These are phyloP conservation scores for Phialophora macrospora DNA, from an alignment of 2,329 filamentous ascomycete genomes.

Conservation along the genomic window DNA sequence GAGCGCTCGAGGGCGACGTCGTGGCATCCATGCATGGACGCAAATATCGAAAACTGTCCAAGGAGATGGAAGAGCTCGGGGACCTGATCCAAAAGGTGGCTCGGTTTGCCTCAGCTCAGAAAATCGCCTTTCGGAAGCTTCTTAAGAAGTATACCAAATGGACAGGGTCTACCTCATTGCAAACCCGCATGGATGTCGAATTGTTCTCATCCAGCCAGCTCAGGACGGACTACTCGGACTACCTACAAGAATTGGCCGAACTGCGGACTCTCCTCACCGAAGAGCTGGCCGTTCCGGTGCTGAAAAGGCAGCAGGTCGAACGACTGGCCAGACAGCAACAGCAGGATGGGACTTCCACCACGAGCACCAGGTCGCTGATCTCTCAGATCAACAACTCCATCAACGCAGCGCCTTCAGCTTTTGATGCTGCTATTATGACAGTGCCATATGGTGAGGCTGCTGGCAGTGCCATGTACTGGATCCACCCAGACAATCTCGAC, in stretches of 20 bases:
- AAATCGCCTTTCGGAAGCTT: slow-evolving; percentile 78
- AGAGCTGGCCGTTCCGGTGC: slow-evolving; percentile 31
- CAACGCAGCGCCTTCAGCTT: slow-evolving; percentile 51
- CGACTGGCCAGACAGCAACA: slow-evolving; percentile 7
- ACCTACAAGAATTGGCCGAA: slow-evolving; percentile 33
- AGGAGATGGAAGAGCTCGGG: slow-evolving; percentile 60
- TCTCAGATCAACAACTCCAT: slow-evolving; percentile 46
- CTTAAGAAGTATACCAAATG: slow-evolving; percentile 89
- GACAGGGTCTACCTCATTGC: slow-evolving; percentile 72
- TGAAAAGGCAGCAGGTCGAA: slow-evolving; percentile 25
- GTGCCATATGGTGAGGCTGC: slow-evolving; percentile 54
- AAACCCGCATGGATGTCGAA: slow-evolving; percentile 68
- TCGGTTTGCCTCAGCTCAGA: slow-evolving; percentile 74
- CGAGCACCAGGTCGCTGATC: slow-evolving; percentile 34
- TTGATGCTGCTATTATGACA: slow-evolving; percentile 56
- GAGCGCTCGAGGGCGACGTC: slow-evolving; percentile 19
- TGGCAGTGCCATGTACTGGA: slow-evolving; percentile 58
- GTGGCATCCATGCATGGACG: slow-evolving; percentile 38
- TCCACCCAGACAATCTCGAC: slow-evolving; percentile 60
- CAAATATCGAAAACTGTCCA: slow-evolving; percentile 57
- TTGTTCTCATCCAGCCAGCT: slow-evolving; percentile 54
- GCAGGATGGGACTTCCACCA: slow-evolving; percentile 26
- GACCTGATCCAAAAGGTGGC: slow-evolving; percentile 73
- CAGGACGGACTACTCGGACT: slow-evolving; percentile 34
- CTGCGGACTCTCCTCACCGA: slow-evolving; percentile 29